phyloP scores from a whole-genome alignment of 345 rosid genomes.

The Acer negundo region DNA sequence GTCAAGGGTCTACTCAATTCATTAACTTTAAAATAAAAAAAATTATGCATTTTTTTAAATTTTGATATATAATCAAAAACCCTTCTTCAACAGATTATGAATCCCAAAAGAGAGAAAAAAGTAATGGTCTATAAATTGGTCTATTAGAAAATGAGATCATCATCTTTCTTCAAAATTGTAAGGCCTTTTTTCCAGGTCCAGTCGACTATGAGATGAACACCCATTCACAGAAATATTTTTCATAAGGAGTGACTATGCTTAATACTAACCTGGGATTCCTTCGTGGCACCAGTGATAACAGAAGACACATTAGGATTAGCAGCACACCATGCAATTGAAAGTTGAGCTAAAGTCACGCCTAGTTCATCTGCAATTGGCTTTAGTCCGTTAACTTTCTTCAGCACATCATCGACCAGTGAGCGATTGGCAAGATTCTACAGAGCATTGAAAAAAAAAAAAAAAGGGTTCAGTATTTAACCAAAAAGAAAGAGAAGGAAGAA shows the following conservation, averaged over 20 bases:
- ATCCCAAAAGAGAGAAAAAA: background rate
- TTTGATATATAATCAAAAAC: background rate
- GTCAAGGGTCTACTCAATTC: background rate
- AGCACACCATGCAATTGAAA: constrained; percentile 99
- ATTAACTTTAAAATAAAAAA: background rate
- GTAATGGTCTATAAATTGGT: background rate
- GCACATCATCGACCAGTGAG: constrained; percentile 86
- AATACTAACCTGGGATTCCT: constrained; percentile 83
- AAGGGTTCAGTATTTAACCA: constrained; percentile 13
- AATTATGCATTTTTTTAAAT: background rate
- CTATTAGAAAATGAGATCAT: background rate
- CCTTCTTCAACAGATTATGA: background rate
- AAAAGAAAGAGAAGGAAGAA: constrained; percentile 8
- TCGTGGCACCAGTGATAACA: constrained; percentile 95
- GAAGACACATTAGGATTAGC: constrained; percentile 94
- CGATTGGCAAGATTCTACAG: constrained; percentile 87
- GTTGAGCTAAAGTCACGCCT: constrained; percentile 92
- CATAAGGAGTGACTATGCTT: background rate
- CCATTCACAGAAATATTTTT: background rate
- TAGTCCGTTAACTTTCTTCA: constrained; percentile 87
- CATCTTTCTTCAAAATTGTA: background rate
- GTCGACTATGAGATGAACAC: background rate
- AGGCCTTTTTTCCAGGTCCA: background rate
- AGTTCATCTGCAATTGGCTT: constrained; percentile 99
- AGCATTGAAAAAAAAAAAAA: background rate